Evolutionary conservation across 139 green algal species (phyloP).

Genomic region (Coelastrella sp.): DNA sequence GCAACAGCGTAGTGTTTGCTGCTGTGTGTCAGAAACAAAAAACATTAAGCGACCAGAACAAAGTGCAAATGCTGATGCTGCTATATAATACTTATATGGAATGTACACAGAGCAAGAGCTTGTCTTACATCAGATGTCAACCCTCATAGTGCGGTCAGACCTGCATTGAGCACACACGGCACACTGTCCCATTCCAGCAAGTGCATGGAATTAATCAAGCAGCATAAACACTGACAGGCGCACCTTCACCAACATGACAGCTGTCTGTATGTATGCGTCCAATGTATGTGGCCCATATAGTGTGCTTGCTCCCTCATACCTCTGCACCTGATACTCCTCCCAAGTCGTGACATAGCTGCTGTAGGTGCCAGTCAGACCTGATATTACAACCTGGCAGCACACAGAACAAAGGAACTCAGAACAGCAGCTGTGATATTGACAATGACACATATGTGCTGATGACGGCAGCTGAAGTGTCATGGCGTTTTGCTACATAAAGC

Average conservation of each 20-base stretch:
- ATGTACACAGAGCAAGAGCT: not conserved
- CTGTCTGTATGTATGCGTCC: conserved; percentile 88
- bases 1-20: too few species aligned
- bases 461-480: too few species aligned
- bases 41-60: too few species aligned
- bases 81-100: too few species aligned
- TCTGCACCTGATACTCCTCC: conserved; percentile 88
- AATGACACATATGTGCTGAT: too few species aligned
- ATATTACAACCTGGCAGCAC: conserved; percentile 61
- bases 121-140: not conserved
- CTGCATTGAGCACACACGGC: too few species aligned
- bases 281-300: conserved; percentile 89
- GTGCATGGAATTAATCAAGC: too few species aligned
- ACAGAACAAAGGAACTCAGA: not conserved
- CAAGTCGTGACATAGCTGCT: conserved; percentile 89
- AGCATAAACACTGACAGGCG: too few species aligned
- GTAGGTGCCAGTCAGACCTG: conserved; percentile 60
- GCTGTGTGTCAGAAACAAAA: too few species aligned
- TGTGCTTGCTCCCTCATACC: conserved; percentile 90
- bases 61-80: too few species aligned
- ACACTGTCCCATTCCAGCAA: too few species aligned
- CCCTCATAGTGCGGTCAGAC: not conserved
- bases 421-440: not conserved
- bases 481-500: too few species aligned
- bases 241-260: conserved; percentile 56